Conservation (phyloP, 2,329 filamentous ascomycete species). For the Sarocladium strictum region DNA sequence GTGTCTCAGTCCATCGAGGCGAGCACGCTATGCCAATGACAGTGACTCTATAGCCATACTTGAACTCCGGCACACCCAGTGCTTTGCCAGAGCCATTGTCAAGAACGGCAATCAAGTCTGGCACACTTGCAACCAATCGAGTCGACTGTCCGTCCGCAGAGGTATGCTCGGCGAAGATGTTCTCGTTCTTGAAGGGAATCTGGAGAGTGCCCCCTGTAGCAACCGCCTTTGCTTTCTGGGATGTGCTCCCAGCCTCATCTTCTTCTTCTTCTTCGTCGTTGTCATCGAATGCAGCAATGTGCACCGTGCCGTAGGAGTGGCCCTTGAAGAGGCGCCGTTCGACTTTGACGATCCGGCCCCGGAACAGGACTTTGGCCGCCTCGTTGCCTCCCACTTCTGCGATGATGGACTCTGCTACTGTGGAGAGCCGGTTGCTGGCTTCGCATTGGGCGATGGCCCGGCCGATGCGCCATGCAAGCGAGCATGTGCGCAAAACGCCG, state of each 20-base stretch:
- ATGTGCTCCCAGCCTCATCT: conserved; percentile 17
- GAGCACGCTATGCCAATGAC: conserved; percentile 41
- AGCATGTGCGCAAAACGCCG: conserved; percentile 47
- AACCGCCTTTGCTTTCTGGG: neutral
- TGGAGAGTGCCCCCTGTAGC: conserved; percentile 40
- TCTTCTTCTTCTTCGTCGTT: conserved; percentile 4
- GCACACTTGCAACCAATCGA: conserved; percentile 43
- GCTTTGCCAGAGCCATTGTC: conserved; percentile 51
- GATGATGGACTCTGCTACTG: conserved; percentile 52
- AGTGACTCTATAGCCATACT: conserved; percentile 45
- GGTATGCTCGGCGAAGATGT: conserved; percentile 52
- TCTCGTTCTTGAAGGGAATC: conserved; percentile 71
- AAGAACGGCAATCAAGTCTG: conserved; percentile 50
- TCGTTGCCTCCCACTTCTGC: conserved; percentile 48
- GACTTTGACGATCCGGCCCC: conserved; percentile 58
- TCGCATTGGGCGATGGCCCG: conserved; percentile 49
- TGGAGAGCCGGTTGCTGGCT: conserved; percentile 41
- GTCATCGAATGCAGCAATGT: conserved; percentile 43
- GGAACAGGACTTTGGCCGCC: conserved; percentile 52
- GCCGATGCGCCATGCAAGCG: conserved; percentile 53
- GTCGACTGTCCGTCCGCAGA: conserved; percentile 23
- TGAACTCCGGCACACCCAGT: conserved; percentile 50
- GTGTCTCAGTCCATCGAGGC: conserved; percentile 37
- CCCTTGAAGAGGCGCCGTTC: conserved; percentile 50
- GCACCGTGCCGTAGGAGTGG: conserved; percentile 53